Evolutionary conservation across 1,284 basidiomycete genomes (phyloP).

Genomic region (Xanthoconium separans): DNA sequence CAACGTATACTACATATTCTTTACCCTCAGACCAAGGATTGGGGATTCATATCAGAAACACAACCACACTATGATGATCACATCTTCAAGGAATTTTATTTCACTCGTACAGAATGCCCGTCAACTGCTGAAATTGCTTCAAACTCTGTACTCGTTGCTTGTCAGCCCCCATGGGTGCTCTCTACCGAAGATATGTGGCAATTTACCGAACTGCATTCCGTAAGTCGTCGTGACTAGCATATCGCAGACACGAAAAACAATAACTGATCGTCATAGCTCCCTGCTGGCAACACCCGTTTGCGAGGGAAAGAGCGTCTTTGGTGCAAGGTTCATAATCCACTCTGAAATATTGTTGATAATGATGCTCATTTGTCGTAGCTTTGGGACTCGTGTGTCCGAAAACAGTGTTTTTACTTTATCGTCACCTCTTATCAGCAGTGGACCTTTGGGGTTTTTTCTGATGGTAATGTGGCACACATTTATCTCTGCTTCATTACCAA

Average conservation of each 20-base stretch:
- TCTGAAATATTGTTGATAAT: not conserved
- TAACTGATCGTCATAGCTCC: conserved; percentile 22
- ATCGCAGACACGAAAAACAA: not conserved
- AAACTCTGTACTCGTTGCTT: conserved; percentile 38
- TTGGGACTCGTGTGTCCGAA: conserved; percentile 44
- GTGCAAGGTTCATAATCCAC: conserved; percentile 40
- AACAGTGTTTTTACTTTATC: conserved; percentile 42
- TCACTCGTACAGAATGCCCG: conserved; percentile 28
- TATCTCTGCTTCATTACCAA: conserved; percentile 13
- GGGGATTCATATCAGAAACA: conserved; percentile 31
- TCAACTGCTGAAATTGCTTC: conserved; percentile 25
- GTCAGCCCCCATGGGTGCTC: conserved; percentile 51
- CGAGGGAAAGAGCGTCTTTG: conserved; percentile 42
- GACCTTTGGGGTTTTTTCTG: conserved; percentile 51
- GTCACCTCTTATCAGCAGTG: conserved; percentile 49
- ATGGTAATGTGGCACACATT: conserved; percentile 31
- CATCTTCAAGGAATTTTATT: conserved; percentile 38
- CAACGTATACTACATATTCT: conserved; percentile 44
- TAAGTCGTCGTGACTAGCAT: conserved; percentile 22
- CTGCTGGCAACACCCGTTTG: conserved; percentile 26
- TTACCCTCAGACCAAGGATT: conserved; percentile 35
- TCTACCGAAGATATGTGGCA: conserved; percentile 39
- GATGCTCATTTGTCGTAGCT: conserved; percentile 33
- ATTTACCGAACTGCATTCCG: conserved; percentile 37
- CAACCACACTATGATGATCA: conserved; percentile 34